Conservation (phyloP, 176 grass and related monocot genomes). For the bread wheat (Triticum aestivum) region DNA sequence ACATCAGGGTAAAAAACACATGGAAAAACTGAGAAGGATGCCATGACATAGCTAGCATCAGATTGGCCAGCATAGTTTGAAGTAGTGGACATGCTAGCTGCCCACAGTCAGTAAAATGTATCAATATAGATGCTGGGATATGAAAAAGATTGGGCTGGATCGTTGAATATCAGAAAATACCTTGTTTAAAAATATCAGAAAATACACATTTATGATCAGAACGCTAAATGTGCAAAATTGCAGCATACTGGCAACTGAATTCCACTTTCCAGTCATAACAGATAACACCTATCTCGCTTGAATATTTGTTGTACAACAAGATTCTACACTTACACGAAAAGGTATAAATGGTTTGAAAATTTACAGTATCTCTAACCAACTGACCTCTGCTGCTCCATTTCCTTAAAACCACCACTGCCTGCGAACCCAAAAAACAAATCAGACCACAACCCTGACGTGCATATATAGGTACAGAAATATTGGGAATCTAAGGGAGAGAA, state of each 20-base stretch:
- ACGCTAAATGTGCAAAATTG: constrained; percentile 1
- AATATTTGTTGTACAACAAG: not conserved
- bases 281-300: not conserved
- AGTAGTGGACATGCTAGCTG: not conserved
- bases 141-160: not conserved
- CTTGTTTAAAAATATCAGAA: not conserved
- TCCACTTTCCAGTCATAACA: not conserved
- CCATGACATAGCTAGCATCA: not conserved
- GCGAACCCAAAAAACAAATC: constrained; percentile 1
- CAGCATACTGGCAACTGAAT: not conserved
- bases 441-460: constrained; percentile 12
- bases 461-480: not conserved
- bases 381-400: constrained; percentile 61
- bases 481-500: not conserved
- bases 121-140: not conserved
- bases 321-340: not conserved
- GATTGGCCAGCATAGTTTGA: not conserved
- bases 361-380: constrained; percentile 14
- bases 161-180: not conserved
- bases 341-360: not conserved
- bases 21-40: not conserved
- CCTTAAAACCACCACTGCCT: constrained; percentile 80
- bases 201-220: not conserved
- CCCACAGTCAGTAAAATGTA: not conserved
- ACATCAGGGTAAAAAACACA: not conserved